Base-by-base conservation (phyloP, 768 basidiomycete species). In the Strobilomyces echinocephalus region DNA sequence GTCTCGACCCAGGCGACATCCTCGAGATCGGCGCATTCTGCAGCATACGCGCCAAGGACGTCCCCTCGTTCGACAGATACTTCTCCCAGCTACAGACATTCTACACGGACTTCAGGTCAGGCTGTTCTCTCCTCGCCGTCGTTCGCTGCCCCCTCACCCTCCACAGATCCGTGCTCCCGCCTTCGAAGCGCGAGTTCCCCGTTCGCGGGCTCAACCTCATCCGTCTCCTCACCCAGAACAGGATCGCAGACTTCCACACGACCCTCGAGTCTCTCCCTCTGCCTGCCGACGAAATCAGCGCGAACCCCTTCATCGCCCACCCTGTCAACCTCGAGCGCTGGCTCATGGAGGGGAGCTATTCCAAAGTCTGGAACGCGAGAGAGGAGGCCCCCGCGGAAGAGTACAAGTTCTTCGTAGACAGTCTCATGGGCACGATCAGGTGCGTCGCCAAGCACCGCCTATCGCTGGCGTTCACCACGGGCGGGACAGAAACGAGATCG, bases 291-390 rank as follows among this genome's bases (percentile, higher is more conserved):
- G 78, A 79, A 42, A 83, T 87, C 56, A 73, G 76, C 30, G 76
- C 82, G 31, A 88, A 88, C 67, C 80, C 83, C 7, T 91, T 77
- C 67, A 83, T 94, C 63, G 78, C 81, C 49, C 92, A 93, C 67
- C 90, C 91, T 12, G 87, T 94, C 53, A 90, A 94, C 68, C 82
- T 95, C 56, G 95, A 99, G 69, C 79, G 89, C 46, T 97, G 95
- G 91, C 79, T 98, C 42, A 99, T 99, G 95, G 95, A 98, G 69
- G 95, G 95, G 36, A 89, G 88, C 63, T 99, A 98, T 70, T 92
- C 91, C 72, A 95, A 95, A 69, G 95, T 97, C 11, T 99, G 95
- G 91, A 85, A 89, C 63, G 95, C 95, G 35, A 82, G 94, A 59
- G 90, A 90, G 59, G 86, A 93, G 62, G 91, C 94, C 2, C 93